Evolutionary conservation across 257 asterid genomes (phyloP).

Genomic region (Nicotiana obtusifolia): DNA sequence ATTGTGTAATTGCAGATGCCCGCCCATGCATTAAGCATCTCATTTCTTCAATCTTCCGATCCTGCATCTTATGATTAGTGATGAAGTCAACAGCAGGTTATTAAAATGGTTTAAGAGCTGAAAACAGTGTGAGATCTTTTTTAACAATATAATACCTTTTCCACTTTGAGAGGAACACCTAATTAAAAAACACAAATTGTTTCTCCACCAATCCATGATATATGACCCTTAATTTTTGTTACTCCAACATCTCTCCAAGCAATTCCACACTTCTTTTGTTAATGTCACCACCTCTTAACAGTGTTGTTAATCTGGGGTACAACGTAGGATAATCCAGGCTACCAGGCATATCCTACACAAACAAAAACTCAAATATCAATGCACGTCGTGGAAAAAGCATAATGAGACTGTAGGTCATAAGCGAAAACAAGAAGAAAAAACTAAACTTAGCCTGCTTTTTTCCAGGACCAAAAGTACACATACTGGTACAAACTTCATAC

Average conservation of each 20-base stretch:
- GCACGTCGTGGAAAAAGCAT: background rate
- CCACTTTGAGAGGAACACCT: background rate
- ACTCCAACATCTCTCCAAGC: conserved; percentile 93
- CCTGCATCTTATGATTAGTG: background rate
- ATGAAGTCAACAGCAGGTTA: background rate
- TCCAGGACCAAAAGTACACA: background rate
- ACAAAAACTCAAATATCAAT: conserved; percentile 11
- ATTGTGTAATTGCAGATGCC: background rate
- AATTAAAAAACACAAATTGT: background rate
- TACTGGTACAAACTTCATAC: background rate
- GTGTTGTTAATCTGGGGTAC: conserved; percentile 74
- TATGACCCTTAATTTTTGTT: conserved; percentile 48
- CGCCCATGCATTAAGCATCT: background rate
- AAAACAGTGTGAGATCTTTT: background rate
- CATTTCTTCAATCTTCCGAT: background rate
- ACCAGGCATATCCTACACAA: conserved; percentile 54
- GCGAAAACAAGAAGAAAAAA: background rate
- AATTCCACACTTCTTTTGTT: conserved; percentile 76
- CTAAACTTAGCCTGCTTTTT: background rate
- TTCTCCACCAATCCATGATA: conserved; percentile 15
- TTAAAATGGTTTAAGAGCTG: background rate
- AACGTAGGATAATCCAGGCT: conserved; percentile 47
- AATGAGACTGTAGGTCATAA: background rate
- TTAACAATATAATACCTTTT: conserved; percentile 8
- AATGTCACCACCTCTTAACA: conserved; percentile 76